Evolutionary conservation across 2,329 filamentous ascomycete genomes (phyloP).

Genomic region (Xylaria sp.): DNA sequence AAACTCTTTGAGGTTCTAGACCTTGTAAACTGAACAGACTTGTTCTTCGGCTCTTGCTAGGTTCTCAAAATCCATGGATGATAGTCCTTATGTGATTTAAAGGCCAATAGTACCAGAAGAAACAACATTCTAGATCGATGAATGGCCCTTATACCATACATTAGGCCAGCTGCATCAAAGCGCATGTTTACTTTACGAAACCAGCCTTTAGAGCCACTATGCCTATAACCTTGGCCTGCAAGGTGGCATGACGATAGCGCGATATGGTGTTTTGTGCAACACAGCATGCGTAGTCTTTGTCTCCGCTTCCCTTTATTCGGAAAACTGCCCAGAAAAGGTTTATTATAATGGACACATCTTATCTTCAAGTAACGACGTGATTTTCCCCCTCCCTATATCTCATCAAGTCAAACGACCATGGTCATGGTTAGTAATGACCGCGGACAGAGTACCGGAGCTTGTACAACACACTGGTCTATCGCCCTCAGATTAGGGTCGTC

Average conservation of each 20-base stretch:
- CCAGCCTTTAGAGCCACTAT: neutral
- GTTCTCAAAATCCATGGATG: constrained; percentile 8
- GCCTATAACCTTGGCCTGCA: neutral
- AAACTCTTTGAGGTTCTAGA: neutral
- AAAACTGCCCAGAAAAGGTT: neutral
- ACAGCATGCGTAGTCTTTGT: neutral
- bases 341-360: neutral
- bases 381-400: neutral
- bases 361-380: neutral
- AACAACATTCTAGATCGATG: constrained; percentile 10
- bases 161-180: neutral
- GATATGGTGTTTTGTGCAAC: neutral
- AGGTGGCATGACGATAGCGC: constrained; percentile 8
- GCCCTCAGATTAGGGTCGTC: neutral
- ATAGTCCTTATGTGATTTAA: neutral
- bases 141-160: neutral
- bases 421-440: neutral
- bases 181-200: neutral
- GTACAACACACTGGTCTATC: neutral
- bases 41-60: neutral
- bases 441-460: neutral
- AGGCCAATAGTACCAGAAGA: constrained; percentile 13
- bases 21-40: neutral
- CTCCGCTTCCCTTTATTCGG: constrained; percentile 4
- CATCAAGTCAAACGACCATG: neutral